Conservation (phyloP, 139 green algal genomes). For the Choricystis sp. region DNA sequence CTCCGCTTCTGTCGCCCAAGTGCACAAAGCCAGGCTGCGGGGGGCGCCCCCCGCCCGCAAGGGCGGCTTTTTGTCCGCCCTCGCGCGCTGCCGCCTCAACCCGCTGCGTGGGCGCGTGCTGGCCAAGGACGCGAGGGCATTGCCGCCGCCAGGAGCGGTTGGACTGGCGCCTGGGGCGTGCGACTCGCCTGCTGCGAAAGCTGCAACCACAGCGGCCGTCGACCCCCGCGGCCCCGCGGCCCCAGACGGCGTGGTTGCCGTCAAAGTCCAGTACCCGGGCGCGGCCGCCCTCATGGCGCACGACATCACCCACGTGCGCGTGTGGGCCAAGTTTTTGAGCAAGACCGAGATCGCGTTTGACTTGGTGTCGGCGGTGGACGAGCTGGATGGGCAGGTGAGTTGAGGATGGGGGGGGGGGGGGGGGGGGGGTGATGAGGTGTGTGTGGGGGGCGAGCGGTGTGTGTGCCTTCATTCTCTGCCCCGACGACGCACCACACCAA, state of each 20-base stretch:
- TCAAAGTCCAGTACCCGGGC: constrained; percentile 82
- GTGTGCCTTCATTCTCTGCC: too few species aligned
- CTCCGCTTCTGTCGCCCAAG: constrained; percentile 80
- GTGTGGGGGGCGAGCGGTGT: too few species aligned
- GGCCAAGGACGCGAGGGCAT: too few species aligned
- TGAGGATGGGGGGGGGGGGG: too few species aligned
- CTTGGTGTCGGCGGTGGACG: constrained; percentile 71
- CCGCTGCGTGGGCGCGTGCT: neutral
- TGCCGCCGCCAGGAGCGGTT: too few species aligned
- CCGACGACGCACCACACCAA: too few species aligned
- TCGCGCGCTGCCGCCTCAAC: constrained; percentile 1
- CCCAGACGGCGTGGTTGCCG: constrained; percentile 52
- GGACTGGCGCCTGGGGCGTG: too few species aligned
- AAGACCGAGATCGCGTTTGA: constrained; percentile 87
- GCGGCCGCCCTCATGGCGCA: constrained; percentile 51
- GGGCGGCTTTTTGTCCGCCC: constrained; percentile 2
- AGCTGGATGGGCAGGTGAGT: constrained; percentile 72
- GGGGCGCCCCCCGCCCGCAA: neutral
- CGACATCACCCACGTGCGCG: constrained; percentile 68
- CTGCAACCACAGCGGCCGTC: constrained; percentile 1
- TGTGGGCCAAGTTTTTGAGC: constrained; percentile 46
- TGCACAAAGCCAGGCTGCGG: constrained; percentile 70
- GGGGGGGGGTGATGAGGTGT: too few species aligned
- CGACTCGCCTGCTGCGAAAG: constrained; percentile 3
- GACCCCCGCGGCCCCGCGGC: constrained; percentile 8